Evolutionary conservation across 306 rosid genomes (phyloP).

Genomic region (apple (Malus domestica)): DNA sequence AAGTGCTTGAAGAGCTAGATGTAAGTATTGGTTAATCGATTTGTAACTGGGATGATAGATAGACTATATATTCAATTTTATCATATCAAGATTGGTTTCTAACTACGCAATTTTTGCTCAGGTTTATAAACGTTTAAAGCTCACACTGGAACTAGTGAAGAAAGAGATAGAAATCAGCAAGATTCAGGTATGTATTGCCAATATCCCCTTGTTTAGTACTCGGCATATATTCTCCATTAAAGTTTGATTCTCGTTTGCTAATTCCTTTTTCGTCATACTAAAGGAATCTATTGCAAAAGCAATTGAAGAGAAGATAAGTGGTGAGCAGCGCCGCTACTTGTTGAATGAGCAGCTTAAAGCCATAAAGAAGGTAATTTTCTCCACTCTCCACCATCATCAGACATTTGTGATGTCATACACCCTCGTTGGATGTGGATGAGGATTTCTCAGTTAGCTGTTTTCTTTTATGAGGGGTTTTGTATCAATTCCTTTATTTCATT

Average conservation of each 20-base stretch:
- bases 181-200: conserved; percentile 63
- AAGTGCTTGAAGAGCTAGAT: conserved; percentile 98
- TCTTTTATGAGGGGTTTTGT: not conserved
- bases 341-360: conserved; percentile 96
- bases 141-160: conserved; percentile 88
- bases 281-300: conserved; percentile 99
- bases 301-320: conserved; percentile 96
- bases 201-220: not conserved
- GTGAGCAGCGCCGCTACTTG: conserved; percentile 96
- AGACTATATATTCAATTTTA: conserved; percentile 2
- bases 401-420: not conserved
- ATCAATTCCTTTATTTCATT: conserved; percentile 13
- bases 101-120: conserved; percentile 21
- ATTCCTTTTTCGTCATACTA: conserved; percentile 11
- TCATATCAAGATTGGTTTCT: conserved; percentile 8
- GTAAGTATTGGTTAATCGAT: conserved; percentile 38
- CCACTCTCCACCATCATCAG: not conserved
- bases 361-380: conserved; percentile 72
- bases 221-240: not conserved
- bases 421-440: not conserved
- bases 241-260: conserved; percentile 12
- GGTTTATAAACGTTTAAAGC: conserved; percentile 87
- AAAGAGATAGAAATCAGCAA: conserved; percentile 98
- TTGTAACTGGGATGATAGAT: conserved; percentile 8
- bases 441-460: not conserved